Conservation (phyloP, 805 yeast genomes). For the Metschnikowia drakensbergensis region DNA sequence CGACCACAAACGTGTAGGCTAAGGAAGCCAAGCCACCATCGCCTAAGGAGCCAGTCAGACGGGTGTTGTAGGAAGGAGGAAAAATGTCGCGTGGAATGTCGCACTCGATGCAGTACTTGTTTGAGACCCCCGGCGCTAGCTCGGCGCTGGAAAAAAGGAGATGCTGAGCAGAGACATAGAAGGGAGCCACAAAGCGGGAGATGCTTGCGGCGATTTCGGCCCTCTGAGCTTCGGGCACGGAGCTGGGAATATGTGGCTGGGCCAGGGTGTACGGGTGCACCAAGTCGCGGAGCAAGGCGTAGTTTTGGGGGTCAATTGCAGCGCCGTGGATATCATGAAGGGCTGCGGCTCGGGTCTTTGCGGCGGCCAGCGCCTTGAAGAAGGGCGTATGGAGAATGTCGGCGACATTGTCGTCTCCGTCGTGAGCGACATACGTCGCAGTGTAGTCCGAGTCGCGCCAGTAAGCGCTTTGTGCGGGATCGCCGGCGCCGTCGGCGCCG, state of each 20-base stretch:
- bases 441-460: slow-evolving; percentile 39
- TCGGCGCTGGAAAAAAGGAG: slow-evolving; percentile 33
- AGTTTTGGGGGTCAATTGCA: slow-evolving; percentile 18
- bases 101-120: slow-evolving; percentile 23
- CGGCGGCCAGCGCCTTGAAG: slow-evolving; percentile 14
- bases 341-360: slow-evolving; percentile 30
- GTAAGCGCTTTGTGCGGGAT: slow-evolving; percentile 20
- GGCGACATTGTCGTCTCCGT: slow-evolving; percentile 23
- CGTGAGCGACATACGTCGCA: slow-evolving; percentile 23
- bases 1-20: slow-evolving; percentile 34
- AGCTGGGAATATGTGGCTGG: slow-evolving; percentile 5
- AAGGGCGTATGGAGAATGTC: slow-evolving; percentile 24
- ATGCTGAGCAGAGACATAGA: slow-evolving; percentile 38
- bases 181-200: slow-evolving; percentile 33
- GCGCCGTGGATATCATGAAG: slow-evolving; percentile 28
- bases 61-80: slow-evolving; percentile 41
- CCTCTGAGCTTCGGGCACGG: slow-evolving; percentile 7
- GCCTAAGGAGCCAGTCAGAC: slow-evolving; percentile 38
- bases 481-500: slow-evolving; percentile 16
- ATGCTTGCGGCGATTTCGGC: slow-evolving; percentile 21
- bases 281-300: slow-evolving; percentile 34
- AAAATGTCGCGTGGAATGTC: slow-evolving; percentile 20
- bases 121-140: slow-evolving; percentile 18
- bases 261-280: slow-evolving; percentile 26
- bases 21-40: slow-evolving; percentile 40